Base-by-base conservation (phyloP, 2,329 filamentous ascomycete species). In the Diaporthe nobilis region DNA sequence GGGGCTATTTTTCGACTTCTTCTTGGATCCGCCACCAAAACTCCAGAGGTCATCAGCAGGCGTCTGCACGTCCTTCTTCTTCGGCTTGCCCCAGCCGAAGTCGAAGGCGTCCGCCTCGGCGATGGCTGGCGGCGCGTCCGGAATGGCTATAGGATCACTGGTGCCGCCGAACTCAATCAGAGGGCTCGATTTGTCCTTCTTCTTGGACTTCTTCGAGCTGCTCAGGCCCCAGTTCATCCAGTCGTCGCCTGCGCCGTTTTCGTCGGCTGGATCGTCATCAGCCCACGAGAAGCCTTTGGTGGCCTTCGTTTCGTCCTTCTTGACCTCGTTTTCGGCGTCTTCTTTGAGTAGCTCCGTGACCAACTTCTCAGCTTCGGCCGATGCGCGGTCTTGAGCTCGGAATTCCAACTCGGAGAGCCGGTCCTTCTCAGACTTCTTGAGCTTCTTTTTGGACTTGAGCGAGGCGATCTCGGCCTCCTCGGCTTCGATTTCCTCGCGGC, bases 1-100 rank as follows among this genome's bases (percentile, higher is more conserved):
- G 9, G 87, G 85, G 20, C 85, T 83, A 79, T 90, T 90, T 80
- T 87, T 89, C 75, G 81, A 82, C 81, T 91, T 91, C 80, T 89
- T 88, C 83, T 90, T 90, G 22, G 79, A 81, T 10, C 82, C 81
- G 34, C 77, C 80, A 25, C 81, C 79, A 9, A 79, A 61, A 12
- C 81, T 83, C 86, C 85, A 86, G 25, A 80, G 78, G 68, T 85
- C 83, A 67, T 88, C 85, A 28, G 77, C 78, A 42, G 81, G 83
- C 20, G 86, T 85, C 75, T 88, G 87, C 77, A 88, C 86, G 42
- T 75, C 73, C 57, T 63, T 72, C 72, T 76, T 77, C 28, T 72
- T 63, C 9, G 63, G 22, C 75, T 79, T 80, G 39, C 80, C 82
- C 82, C 82, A 84, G 53, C 73, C 76, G 17, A 81, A 80, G 73